A percentile compares a stretch with the other conserved stretches of the same genome.
These are phyloP conservation scores for Pythium phragmiticola DNA, from an alignment of 352 stramenopile species.

Conservation along the genomic window DNA sequence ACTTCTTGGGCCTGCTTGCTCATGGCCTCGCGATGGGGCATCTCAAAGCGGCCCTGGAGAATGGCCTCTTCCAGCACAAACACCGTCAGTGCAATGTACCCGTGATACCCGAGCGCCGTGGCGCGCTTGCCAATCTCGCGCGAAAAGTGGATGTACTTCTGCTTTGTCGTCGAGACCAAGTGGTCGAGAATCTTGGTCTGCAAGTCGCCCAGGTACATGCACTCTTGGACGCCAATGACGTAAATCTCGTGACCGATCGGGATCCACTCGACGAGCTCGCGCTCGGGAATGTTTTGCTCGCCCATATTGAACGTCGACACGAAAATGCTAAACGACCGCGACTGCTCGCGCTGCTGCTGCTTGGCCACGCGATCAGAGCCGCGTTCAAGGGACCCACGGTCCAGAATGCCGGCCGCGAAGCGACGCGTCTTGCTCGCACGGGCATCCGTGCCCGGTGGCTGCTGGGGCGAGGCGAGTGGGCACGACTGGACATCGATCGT, in stretches of 20 bases:
- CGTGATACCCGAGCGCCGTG: conserved; percentile 81
- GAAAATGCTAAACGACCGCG: conserved; percentile 64
- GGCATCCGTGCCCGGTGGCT: neutral
- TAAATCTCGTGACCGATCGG: conserved; percentile 85
- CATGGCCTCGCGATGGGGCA: conserved; percentile 51
- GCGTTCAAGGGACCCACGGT: conserved; percentile 16
- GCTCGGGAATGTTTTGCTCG: conserved; percentile 61
- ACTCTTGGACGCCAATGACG: conserved; percentile 91
- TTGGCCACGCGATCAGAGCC: conserved; percentile 14
- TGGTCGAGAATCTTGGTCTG: conserved; percentile 66
- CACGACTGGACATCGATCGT: conserved; percentile 1
- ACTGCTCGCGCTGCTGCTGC: conserved; percentile 1
- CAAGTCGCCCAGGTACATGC: conserved; percentile 78
- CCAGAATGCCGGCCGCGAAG: conserved; percentile 20
- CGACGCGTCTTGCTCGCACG: conserved; percentile 20
- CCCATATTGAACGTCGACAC: conserved; percentile 88
- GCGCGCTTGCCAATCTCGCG: conserved; percentile 80
- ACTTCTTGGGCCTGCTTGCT: conserved; percentile 72
- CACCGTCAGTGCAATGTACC: conserved; percentile 84
- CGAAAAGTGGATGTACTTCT: conserved; percentile 75
- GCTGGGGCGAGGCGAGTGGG: neutral
- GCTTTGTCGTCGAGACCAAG: conserved; percentile 44
- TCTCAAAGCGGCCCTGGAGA: conserved; percentile 59
- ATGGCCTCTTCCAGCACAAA: conserved; percentile 76
- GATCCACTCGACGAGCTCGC: conserved; percentile 79